Base-by-base conservation (phyloP, 495 filamentous ascomycete species). In the Penicillium psychrofluorescens region DNA sequence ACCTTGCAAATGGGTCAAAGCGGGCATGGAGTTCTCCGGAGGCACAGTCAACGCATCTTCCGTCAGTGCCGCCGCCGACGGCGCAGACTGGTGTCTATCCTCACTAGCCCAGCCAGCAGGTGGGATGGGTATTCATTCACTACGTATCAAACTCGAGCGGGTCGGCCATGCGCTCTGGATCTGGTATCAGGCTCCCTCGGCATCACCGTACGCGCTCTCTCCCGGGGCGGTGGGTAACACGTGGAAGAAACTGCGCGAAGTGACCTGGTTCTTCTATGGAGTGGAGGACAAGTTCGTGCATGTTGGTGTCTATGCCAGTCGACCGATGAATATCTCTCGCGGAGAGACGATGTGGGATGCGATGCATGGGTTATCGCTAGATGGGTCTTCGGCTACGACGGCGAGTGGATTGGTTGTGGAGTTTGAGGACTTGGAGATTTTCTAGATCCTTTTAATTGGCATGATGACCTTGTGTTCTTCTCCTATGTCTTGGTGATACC, bases 201-300 rank as follows among this genome's bases (percentile, higher is more conserved):
- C 55, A 8, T 58, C 53, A 33, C 68, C 65, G 35, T 67, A 61
- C 47, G 58, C 55, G 13, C 35, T 48, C 12, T 58, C 59, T 8
- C 66, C 68, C n/a, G 67, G 61, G 1, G 67, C 67, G 1, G 62
- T 68, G 37, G 67, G 68, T 9, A 66, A 55, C 46, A 62, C 63
- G 30, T 80, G 76, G 76, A 73, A 73, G 63, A 80, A 80, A 56
- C 49, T 80, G 56, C 53, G 76, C 7, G 76, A 80, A 52, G 74
- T 80, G 27, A 76, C 74, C 8, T 78, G 74, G 72, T 80, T 80
- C 51, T 80, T 80, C 49, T 78, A 74, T 55, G 75, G 75, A 9
- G 72, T 78, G 11, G 75, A 80, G 49, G 75, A 80, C 46, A 80
- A 80, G 55, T 72, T 64, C 35, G 63, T 80, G 16, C 66, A 76